Evolutionary conservation across 345 rosid genomes (phyloP).

Genomic region (Kandelia obovata): DNA sequence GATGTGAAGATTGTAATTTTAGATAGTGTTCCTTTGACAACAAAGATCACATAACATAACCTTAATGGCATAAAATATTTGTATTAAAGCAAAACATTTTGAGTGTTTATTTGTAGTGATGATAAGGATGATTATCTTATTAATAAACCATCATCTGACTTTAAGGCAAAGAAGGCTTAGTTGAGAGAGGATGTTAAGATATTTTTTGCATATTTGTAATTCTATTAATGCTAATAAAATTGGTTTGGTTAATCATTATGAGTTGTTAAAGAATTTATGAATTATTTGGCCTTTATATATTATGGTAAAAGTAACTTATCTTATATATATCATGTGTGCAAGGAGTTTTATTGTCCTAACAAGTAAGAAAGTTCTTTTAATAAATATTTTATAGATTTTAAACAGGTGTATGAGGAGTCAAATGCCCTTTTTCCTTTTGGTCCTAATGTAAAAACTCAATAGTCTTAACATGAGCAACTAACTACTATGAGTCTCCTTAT

Average conservation of each 20-base stretch:
- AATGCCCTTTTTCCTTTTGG: not conserved
- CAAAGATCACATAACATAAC: not conserved
- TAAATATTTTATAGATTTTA: too few relatives aligned
- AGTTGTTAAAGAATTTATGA: not conserved
- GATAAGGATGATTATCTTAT: not conserved
- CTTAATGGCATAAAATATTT: not conserved
- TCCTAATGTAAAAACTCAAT: not conserved
- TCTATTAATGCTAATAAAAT: too few relatives aligned
- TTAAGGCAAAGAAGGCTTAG: too few relatives aligned
- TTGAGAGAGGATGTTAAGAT: too few relatives aligned
- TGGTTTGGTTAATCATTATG: not conserved
- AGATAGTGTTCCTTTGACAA: not conserved
- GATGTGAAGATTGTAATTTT: too few relatives aligned
- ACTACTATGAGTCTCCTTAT: not conserved
- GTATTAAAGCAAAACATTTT: not conserved
- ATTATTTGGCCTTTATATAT: conserved; percentile 1
- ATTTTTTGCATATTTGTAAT: too few relatives aligned
- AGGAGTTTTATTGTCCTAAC: not conserved
- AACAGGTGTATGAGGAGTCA: not conserved
- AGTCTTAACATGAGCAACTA: not conserved
- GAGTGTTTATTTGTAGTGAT: not conserved
- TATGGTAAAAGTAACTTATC: not conserved
- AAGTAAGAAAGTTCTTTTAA: too few relatives aligned
- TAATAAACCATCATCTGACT: not conserved
- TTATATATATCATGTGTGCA: not conserved